Evolutionary conservation across 2,329 filamentous ascomycete species (phyloP).

Genomic region (Chrysoporthe puriensis): DNA sequence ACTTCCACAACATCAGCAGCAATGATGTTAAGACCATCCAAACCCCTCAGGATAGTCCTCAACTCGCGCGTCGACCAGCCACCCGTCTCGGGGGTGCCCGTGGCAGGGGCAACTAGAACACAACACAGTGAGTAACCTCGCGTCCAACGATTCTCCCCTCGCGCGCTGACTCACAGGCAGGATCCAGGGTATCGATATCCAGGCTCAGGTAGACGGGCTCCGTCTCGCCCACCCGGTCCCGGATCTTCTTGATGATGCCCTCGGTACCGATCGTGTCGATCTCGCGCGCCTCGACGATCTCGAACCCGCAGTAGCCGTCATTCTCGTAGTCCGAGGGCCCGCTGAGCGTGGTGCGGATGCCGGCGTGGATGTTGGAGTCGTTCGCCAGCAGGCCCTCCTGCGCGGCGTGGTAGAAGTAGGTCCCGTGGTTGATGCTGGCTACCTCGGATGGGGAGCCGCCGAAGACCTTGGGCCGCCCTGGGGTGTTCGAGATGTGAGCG

Average conservation of each 20-base stretch:
- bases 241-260: constrained; percentile 79
- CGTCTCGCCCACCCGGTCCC: constrained; percentile 72
- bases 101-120: constrained; percentile 66
- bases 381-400: constrained; percentile 79
- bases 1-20: constrained; percentile 76
- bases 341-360: constrained; percentile 80
- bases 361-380: constrained; percentile 85
- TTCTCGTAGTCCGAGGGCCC: constrained; percentile 83
- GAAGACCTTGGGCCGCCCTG: constrained; percentile 85
- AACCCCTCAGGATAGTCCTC: constrained; percentile 69
- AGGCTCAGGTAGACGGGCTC: constrained; percentile 81
- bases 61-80: constrained; percentile 77
- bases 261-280: constrained; percentile 58
- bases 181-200: constrained; percentile 88
- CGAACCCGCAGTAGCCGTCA: constrained; percentile 82
- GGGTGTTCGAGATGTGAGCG: neutral
- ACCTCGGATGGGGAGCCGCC: constrained; percentile 77
- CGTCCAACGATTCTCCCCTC: neutral
- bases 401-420: constrained; percentile 84
- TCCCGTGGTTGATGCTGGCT: constrained; percentile 83
- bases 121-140: constrained; percentile 23
- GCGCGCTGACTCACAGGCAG: constrained; percentile 62
- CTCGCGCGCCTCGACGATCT: constrained; percentile 74
- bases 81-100: constrained; percentile 76
- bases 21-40: constrained; percentile 71